These are phyloP conservation scores for Sporormia fimetaria DNA, from an alignment of 495 filamentous ascomycete species.

Conservation along the genomic window DNA sequence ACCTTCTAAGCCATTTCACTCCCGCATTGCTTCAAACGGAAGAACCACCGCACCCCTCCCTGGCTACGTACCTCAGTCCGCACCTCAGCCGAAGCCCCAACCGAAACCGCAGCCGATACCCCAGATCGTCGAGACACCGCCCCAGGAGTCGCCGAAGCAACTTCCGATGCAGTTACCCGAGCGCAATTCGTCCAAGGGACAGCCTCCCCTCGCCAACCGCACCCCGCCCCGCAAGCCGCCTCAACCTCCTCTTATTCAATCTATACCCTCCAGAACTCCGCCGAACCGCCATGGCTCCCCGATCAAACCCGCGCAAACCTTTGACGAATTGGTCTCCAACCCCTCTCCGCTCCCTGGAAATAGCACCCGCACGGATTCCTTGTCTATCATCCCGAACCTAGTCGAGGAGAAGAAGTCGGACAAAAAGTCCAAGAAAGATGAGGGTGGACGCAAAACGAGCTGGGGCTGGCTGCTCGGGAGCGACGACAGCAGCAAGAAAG, in stretches of 20 bases:
- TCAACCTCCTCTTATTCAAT: constrained; percentile 1
- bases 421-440: constrained; percentile 45
- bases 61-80: constrained; percentile 24
- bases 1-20: constrained; percentile 30
- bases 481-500: constrained; percentile 48
- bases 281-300: constrained; percentile 9
- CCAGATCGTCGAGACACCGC: constrained; percentile 34
- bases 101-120: constrained; percentile 23
- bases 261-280: constrained; percentile 8
- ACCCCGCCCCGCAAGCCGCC: constrained; percentile 3
- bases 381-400: constrained; percentile 76
- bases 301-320: constrained; percentile 33
- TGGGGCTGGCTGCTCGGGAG: constrained; percentile 68
- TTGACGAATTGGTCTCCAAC: constrained; percentile 51
- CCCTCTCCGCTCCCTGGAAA: constrained; percentile 62
- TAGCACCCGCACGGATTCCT: constrained; percentile 58
- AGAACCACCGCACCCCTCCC: constrained; percentile 34
- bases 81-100: constrained; percentile 26
- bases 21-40: constrained; percentile 34
- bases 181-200: constrained; percentile 30
- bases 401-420: constrained; percentile 55
- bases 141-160: constrained; percentile 18
- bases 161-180: constrained; percentile 26
- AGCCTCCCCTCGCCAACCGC: constrained; percentile 9
- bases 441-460: constrained; percentile 59